Evolutionary conservation across 1,139 yeast species (phyloP).

Genomic region (Spathaspora sp.): DNA sequence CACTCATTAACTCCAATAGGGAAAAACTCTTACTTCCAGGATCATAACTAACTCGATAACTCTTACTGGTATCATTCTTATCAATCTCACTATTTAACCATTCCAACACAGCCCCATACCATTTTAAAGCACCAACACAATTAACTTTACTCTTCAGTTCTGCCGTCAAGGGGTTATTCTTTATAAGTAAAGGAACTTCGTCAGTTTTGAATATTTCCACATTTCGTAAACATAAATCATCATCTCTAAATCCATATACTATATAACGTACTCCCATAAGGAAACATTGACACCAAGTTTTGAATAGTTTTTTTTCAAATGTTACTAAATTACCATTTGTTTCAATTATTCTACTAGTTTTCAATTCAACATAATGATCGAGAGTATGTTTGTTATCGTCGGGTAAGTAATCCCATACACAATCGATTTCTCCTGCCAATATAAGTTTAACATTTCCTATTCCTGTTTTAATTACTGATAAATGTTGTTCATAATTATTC

Average conservation of each 20-base stretch:
- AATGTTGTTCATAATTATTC: slow-evolving; percentile 72
- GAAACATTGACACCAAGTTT: slow-evolving; percentile 93
- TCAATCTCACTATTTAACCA: slow-evolving; percentile 68
- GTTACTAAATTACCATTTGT: slow-evolving; percentile 51
- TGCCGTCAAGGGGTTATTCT: slow-evolving; percentile 35
- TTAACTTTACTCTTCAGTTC: slow-evolving; percentile 41
- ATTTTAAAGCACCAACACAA: slow-evolving; percentile 76
- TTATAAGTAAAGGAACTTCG: slow-evolving; percentile 66
- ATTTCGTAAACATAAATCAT: slow-evolving; percentile 55
- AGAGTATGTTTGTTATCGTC: slow-evolving; percentile 47
- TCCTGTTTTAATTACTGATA: slow-evolving; percentile 79
- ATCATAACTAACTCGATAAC: slow-evolving; percentile 35
- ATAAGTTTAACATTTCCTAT: slow-evolving; percentile 69
- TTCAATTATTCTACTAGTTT: slow-evolving; percentile 61
- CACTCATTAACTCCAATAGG: slow-evolving; percentile 28
- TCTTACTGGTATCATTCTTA: slow-evolving; percentile 34
- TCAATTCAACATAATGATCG: slow-evolving; percentile 81
- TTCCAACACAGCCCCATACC: slow-evolving; percentile 81
- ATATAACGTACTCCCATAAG: slow-evolving; percentile 77
- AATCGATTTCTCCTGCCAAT: slow-evolving; percentile 90
- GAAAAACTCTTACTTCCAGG: slow-evolving; percentile 32
- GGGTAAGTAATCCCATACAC: slow-evolving; percentile 80
- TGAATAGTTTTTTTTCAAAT: slow-evolving; percentile 73
- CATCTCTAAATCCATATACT: slow-evolving; percentile 85
- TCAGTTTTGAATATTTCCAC: slow-evolving; percentile 79